phyloP scores from a whole-genome alignment of 23 red algal species.

The Agarophyton chilense region DNA sequence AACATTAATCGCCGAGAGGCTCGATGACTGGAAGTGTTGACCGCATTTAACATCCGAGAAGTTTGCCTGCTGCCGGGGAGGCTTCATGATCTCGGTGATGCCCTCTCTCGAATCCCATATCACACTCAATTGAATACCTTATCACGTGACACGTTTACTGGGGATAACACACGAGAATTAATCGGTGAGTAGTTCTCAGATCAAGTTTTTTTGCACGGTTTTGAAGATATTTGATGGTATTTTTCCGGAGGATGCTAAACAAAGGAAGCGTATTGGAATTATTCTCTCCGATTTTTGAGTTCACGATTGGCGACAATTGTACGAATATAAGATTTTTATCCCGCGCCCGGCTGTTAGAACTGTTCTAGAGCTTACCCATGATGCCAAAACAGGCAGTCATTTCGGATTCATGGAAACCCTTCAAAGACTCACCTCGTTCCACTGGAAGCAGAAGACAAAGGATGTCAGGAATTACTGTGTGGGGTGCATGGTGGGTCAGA shows the following conservation, averaged over 20 bases:
- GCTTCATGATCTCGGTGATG: not conserved
- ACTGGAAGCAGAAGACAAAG: conserved; percentile 44
- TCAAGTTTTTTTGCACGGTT: no score
- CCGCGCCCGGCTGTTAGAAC: no score
- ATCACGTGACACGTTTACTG: not conserved
- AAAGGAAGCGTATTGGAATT: no score
- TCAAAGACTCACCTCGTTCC: not conserved
- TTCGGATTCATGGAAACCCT: not conserved
- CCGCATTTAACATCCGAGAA: not conserved
- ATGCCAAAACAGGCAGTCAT: not conserved
- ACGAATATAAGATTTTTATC: no score
- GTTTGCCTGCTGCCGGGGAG: not conserved
- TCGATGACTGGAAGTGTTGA: not conserved
- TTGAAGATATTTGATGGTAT: no score
- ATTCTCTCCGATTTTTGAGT: no score
- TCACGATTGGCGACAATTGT: no score
- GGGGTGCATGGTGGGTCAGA: not conserved
- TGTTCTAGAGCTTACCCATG: not conserved
- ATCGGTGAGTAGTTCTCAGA: no score
- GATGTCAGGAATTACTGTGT: not conserved
- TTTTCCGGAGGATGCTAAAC: no score
- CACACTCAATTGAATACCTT: not conserved
- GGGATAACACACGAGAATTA: no score
- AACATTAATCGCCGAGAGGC: not conserved
- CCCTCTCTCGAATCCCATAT: not conserved